Percentiles rank a stretch among this genome's conserved stretches.
Conservation (phyloP, 805 yeast species). For the Maudiozyma bulderi region DNA sequence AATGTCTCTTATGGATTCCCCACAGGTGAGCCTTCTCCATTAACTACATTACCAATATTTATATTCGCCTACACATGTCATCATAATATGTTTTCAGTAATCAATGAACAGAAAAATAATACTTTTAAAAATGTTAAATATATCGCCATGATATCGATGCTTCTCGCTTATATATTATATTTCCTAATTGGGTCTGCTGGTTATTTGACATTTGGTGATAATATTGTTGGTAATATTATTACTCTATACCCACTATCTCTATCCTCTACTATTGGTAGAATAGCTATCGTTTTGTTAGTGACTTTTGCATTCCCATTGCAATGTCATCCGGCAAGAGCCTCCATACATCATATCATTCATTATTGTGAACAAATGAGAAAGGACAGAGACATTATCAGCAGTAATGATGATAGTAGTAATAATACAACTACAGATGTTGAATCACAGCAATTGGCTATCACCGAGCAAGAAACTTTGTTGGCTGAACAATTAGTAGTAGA, state of each 20-base stretch:
- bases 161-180: slow-evolving; percentile 53
- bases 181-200: slow-evolving; percentile 71
- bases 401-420: background rate
- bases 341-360: slow-evolving; percentile 61
- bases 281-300: slow-evolving; percentile 73
- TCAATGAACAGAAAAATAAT: slow-evolving; percentile 64
- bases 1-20: slow-evolving; percentile 42
- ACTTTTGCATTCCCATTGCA: slow-evolving; percentile 81
- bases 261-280: slow-evolving; percentile 68
- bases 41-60: slow-evolving; percentile 78
- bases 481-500: slow-evolving; percentile 16
- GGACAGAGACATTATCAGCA: background rate
- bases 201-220: slow-evolving; percentile 77
- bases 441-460: background rate
- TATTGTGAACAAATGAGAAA: slow-evolving; percentile 27
- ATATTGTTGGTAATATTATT: slow-evolving; percentile 70
- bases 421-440: background rate
- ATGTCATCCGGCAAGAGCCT: slow-evolving; percentile 82
- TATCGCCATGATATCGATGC: slow-evolving; percentile 46
- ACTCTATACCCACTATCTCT: slow-evolving; percentile 58
- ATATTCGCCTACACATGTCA: slow-evolving; percentile 95
- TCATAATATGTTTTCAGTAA: slow-evolving; percentile 84
- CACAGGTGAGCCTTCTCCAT: slow-evolving; percentile 34
- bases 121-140: slow-evolving; percentile 37
- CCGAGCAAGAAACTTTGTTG: slow-evolving; percentile 2